A percentile compares a stretch with the other conserved stretches of the same genome.
phyloP scores from a whole-genome alignment of 306 rosid species.

The Mimosa bimucronata region DNA sequence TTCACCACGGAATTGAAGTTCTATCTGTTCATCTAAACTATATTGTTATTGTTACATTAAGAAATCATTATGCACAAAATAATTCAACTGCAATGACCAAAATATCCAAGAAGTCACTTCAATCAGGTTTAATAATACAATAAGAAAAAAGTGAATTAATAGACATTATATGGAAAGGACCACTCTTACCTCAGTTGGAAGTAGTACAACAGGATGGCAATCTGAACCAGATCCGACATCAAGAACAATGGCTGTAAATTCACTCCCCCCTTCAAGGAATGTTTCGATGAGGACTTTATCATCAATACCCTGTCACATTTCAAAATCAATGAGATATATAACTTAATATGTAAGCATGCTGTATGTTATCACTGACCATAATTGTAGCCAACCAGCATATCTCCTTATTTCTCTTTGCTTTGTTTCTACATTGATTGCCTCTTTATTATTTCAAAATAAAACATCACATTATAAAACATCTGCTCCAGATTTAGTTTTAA shows the following conservation, averaged over 20 bases:
- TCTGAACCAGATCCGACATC: slow-evolving; percentile 84
- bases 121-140: background rate
- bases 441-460: slow-evolving; percentile 15
- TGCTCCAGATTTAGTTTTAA: slow-evolving; percentile 9
- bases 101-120: background rate
- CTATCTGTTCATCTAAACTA: slow-evolving; percentile 65
- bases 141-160: slow-evolving; percentile 23
- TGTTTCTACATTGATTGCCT: slow-evolving; percentile 1
- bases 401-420: background rate
- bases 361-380: background rate
- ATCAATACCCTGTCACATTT: slow-evolving; percentile 74
- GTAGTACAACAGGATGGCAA: slow-evolving; percentile 77
- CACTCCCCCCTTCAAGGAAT: slow-evolving; percentile 95
- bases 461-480: slow-evolving; percentile 6
- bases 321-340: slow-evolving; percentile 32
- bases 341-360: slow-evolving; percentile 24
- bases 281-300: slow-evolving; percentile 80
- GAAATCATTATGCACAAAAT: slow-evolving; percentile 8
- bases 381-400: slow-evolving; percentile 32
- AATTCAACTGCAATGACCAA: background rate
- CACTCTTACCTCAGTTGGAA: slow-evolving; percentile 83
- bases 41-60: slow-evolving; percentile 27
- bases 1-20: slow-evolving; percentile 68
- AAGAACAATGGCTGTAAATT: slow-evolving; percentile 93
- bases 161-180: slow-evolving; percentile 21